Base-by-base conservation (phyloP, 2,329 filamentous ascomycete genomes). In the Chaetomiaceae sp. region DNA sequence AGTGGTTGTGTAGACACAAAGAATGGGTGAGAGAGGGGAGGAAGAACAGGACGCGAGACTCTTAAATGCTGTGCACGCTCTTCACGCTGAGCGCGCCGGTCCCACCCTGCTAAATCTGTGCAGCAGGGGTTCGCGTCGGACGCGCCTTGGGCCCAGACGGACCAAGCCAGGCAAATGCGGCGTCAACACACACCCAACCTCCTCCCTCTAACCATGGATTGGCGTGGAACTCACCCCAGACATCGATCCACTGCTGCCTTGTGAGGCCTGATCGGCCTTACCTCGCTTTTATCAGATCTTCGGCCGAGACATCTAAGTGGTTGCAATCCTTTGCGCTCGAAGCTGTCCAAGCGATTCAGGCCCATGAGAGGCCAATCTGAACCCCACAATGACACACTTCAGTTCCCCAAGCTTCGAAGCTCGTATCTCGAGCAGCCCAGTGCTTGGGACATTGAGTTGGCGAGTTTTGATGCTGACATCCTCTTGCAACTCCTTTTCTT, bases 31-130 rank as follows among this genome's bases (percentile, higher is more conserved):
- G 30, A 33, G 30, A 12, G 38, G 25, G 39, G 51, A 38, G 45
- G 38, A 42, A 52, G 34, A 48, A 41, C 33, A 34, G 53, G 51
- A 48, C 46, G 43, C 58, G 58, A 54, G 57, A 57, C 39, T 51
- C 54, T 60, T 61, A 62, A 62, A 59, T 60, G 56, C 40, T 41
- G 51, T 27, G 25, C 25, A 27, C 56, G 54, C 55, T 54, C 50
- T n/a, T 52, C 44, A 58, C 50, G 54, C 51, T n/a, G n/a, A n/a
- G n/a, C n/a, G n/a, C n/a, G n/a, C n/a, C n/a, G 56, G 58, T 48
- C 48, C 55, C 57, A 60, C 58, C 43, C 39, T 47, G 37, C 39
- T 49, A 52, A 57, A 58, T 51, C 50, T 56, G 44, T 47, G 49
- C 46, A 44, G 42, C 54, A 55, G 41, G 53, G 56, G 43, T 57